Conservation (phyloP, 805 yeast species). For the Yamadazyma kitorensis region DNA sequence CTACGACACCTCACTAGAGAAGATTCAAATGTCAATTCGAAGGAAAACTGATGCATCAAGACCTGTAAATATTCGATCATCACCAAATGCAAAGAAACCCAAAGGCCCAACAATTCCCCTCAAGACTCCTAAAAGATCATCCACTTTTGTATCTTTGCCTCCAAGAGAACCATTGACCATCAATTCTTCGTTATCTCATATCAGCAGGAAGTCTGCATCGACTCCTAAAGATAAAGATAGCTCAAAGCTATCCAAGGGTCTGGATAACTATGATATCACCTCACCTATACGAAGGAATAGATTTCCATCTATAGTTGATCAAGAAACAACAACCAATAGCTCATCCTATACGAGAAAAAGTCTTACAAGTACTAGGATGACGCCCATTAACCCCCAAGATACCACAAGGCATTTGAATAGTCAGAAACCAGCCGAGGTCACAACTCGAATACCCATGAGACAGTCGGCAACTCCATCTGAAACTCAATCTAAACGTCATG, state of each 20-base stretch:
- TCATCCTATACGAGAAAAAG: not conserved
- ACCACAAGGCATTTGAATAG: too few species aligned
- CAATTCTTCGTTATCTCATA: slow-evolving; percentile 16
- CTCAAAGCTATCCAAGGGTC: not conserved
- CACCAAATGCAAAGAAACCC: not conserved
- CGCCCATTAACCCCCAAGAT: too few species aligned
- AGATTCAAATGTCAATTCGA: slow-evolving; percentile 14
- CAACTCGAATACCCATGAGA: too few species aligned
- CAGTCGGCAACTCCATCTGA: too few species aligned
- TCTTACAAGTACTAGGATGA: too few species aligned
- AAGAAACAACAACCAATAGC: too few species aligned
- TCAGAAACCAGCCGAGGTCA: too few species aligned
- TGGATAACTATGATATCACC: slow-evolving; percentile 2
- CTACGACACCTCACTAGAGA: slow-evolving; percentile 11
- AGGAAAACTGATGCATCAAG: slow-evolving; percentile 8
- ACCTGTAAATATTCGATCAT: not conserved
- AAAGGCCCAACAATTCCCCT: not conserved
- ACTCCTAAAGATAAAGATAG: slow-evolving; percentile 4
- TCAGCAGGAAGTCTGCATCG: slow-evolving; percentile 9
- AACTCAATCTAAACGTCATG: too few species aligned
- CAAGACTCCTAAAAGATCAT: slow-evolving; percentile 29
- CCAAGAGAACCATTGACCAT: slow-evolving; percentile 36
- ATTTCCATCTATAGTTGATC: slow-evolving; percentile 13
- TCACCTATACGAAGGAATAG: slow-evolving; percentile 14
- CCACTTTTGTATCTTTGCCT: slow-evolving; percentile 37